Conservation (phyloP, 805 yeast genomes). For the Zygotorulaspora florentina region DNA sequence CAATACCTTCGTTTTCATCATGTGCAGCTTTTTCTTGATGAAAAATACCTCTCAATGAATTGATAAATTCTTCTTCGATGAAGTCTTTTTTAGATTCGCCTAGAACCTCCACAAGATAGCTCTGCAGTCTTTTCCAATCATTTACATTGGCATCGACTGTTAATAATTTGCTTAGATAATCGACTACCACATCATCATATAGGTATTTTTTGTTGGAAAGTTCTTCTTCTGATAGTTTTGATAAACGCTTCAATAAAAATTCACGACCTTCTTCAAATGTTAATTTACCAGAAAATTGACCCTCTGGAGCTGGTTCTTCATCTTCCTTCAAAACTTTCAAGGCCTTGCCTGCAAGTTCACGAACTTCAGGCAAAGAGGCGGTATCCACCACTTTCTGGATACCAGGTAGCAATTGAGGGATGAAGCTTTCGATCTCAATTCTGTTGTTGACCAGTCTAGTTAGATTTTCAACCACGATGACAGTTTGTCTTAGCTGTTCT, state of each 20-base stretch:
- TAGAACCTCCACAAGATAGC: constrained; percentile 46
- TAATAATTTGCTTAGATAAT: constrained; percentile 51
- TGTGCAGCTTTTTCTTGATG: constrained; percentile 44
- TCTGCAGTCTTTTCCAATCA: constrained; percentile 60
- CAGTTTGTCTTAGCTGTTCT: constrained; percentile 95
- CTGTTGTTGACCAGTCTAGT: constrained; percentile 93
- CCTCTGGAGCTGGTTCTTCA: constrained; percentile 45
- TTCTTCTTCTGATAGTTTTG: constrained; percentile 5
- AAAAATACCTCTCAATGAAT: constrained; percentile 51
- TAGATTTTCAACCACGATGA: constrained; percentile 90
- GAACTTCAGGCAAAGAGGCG: constrained; percentile 93
- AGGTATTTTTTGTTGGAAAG: constrained; percentile 26
- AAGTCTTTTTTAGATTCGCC: constrained; percentile 36
- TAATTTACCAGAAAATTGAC: constrained; percentile 74
- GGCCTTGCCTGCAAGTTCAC: constrained; percentile 89
- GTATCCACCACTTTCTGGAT: constrained; percentile 80
- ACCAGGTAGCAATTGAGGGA: constrained; percentile 89
- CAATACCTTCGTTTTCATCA: constrained; percentile 73
- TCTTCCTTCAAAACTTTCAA: constrained; percentile 77
- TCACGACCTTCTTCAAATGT: constrained; percentile 48
- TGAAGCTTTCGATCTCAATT: constrained; percentile 80
- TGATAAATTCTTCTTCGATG: constrained; percentile 40
- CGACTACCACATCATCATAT: constrained; percentile 34
- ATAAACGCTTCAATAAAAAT: constrained; percentile 35
- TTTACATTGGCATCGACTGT: constrained; percentile 67